Evolutionary conservation across 2,329 filamentous ascomycete genomes (phyloP).

Genomic region (Fusarium pseudoanthophilum): DNA sequence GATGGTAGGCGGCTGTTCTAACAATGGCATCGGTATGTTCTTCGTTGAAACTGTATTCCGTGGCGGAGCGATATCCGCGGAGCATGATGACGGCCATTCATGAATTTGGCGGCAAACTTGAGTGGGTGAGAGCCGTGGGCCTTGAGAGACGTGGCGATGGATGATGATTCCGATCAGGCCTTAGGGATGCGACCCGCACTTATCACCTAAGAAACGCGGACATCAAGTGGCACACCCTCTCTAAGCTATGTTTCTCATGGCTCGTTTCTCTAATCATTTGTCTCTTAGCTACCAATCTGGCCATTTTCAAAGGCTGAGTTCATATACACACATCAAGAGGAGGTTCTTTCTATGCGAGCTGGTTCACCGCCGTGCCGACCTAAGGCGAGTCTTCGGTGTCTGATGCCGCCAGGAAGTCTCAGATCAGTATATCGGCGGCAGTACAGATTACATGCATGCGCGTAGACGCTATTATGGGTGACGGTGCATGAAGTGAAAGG

Average conservation of each 20-base stretch:
- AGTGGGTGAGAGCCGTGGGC: not conserved
- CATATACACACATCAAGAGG: not conserved
- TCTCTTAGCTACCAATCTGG: not conserved
- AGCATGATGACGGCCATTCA: not conserved
- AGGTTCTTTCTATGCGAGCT: no score
- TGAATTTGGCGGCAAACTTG: not conserved
- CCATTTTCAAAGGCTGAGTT: fast-evolving
- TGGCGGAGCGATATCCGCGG: not conserved
- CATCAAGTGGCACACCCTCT: not conserved
- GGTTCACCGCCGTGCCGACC: not conserved
- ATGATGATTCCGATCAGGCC: fast-evolving
- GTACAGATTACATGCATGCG: not conserved
- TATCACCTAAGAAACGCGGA: fast-evolving
- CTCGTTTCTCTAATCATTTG: fast-evolving
- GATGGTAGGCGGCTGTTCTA: not conserved
- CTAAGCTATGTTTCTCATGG: fast-evolving
- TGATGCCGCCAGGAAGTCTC: fast-evolving
- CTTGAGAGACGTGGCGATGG: no score
- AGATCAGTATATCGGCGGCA: no score
- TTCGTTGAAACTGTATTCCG: not conserved
- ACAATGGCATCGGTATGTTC: not conserved
- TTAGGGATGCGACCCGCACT: no score
- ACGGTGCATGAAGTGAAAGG: no score
- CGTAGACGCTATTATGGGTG: not conserved
- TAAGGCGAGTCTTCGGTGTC: fast-evolving